Evolutionary conservation across 2,329 filamentous ascomycete genomes (phyloP), one percentile per base, ranked within the genome.

Genomic region (Exophiala bonariae): DNA sequence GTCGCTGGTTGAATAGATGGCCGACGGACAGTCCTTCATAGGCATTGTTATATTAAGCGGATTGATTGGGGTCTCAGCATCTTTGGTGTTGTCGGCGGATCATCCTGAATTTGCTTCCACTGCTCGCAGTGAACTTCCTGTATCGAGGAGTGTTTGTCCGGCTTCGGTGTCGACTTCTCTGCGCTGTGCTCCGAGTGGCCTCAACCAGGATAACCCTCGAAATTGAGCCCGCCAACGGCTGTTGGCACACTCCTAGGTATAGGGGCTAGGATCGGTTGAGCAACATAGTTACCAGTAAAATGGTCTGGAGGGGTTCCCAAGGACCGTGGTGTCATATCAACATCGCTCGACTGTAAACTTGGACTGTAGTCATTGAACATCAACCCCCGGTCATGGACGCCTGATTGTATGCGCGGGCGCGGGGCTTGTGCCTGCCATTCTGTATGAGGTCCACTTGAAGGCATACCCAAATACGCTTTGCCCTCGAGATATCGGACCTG

Each of bases 291-390:
- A 8, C 4, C 35, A 8, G 7, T 4, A 8, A 13, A 22, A 9
- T 4, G 7, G 10, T 4, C 16, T 17, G 35, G 35, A 9, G 35
- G 14, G 4, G 35, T 37, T 8, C 35, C 16, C 16, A 37, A 17
- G 17, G 20, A 31, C 5, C 9, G 11, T 10, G 47, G 42, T 8
- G 42, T 46, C 9, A 36, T 17, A 19, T 22, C 33, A 13, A 32
- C 8, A 4, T 50, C 47, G 3, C 33, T 46, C 3, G 13, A 26
- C 11, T 20, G 26, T 9, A 45, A 18, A 28, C 42, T 50, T n/a
- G 47, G 47, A 34, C 42, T 46, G 23, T 50, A 50, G 6, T 9
- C 32, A 19, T 26, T 34, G 16, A 46, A 41, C 36, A 42, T 41
- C 10, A 41, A 30, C n/a, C 35, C 30, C 11, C 30, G 34, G 7